These are phyloP conservation scores for Fusarium goolgardi DNA, from an alignment of 2,329 filamentous ascomycete genomes.

Conservation along the genomic window DNA sequence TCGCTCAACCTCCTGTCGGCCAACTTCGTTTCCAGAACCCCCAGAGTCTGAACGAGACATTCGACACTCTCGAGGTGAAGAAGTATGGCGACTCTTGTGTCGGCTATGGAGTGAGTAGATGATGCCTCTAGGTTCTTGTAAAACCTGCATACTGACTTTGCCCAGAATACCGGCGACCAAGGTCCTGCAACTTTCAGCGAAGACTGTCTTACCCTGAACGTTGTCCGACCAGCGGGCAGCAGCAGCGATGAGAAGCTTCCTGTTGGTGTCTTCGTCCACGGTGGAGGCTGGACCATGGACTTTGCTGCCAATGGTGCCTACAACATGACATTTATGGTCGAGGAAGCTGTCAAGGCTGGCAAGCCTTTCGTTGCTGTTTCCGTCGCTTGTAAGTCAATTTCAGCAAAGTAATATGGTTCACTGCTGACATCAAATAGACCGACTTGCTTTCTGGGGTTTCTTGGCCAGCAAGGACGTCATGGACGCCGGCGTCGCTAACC, in stretches of 20 bases:
- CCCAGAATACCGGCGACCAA: slow-evolving; percentile 29
- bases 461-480: slow-evolving; percentile 58
- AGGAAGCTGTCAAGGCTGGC: slow-evolving; percentile 48
- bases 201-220: slow-evolving; percentile 40
- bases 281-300: slow-evolving; percentile 57
- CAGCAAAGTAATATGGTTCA: accelerated
- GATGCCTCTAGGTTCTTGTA: accelerated
- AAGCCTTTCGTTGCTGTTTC: slow-evolving; percentile 42
- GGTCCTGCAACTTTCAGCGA: slow-evolving; percentile 37
- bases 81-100: slow-evolving; percentile 45
- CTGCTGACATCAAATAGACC: slow-evolving; percentile 13
- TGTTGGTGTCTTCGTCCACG: slow-evolving; percentile 46
- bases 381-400: slow-evolving; percentile 26
- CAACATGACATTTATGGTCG: slow-evolving; percentile 70
- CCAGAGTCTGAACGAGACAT: slow-evolving; percentile 27
- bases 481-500: slow-evolving; percentile 53
- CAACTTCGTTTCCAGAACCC: slow-evolving; percentile 37
- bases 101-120: slow-evolving; percentile 37
- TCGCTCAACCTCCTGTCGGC: slow-evolving; percentile 38
- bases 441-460: slow-evolving; percentile 57
- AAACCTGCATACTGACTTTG: neutral
- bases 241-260: slow-evolving; percentile 35
- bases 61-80: slow-evolving; percentile 29
- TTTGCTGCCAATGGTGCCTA: slow-evolving; percentile 62
- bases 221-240: slow-evolving; percentile 29